A percentile compares a stretch with the other conserved stretches of the same genome.
phyloP scores from a whole-genome alignment of 331 rosid species.

The Cydonia oblonga region DNA sequence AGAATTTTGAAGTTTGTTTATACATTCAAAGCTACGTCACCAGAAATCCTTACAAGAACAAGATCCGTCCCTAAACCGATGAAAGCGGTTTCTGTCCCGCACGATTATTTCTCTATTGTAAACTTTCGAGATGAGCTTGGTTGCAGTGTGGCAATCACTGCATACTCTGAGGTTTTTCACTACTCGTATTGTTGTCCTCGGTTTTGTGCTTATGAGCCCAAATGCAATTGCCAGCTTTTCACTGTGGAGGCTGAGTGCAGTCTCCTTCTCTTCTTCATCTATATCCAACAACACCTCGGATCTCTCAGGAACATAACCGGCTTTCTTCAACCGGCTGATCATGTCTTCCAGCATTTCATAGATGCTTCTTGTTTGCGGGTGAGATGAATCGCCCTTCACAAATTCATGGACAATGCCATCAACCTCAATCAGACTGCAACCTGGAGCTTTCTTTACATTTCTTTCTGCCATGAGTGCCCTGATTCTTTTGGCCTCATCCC shows the following conservation, averaged over 20 bases:
- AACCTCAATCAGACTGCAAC: slow-evolving; percentile 14
- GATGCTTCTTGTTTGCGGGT: not conserved
- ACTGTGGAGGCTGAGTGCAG: slow-evolving; percentile 17
- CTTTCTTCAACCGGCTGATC: slow-evolving; percentile 11
- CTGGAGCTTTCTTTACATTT: slow-evolving; percentile 1
- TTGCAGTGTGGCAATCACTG: slow-evolving; percentile 16
- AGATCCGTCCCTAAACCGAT: slow-evolving; percentile 15
- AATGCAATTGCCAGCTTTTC: slow-evolving; percentile 23
- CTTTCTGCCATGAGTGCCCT: slow-evolving; percentile 12
- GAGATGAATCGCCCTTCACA: slow-evolving; percentile 13
- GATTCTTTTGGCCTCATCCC: slow-evolving; percentile 13
- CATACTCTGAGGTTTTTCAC: slow-evolving; percentile 20
- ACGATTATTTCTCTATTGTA: slow-evolving; percentile 11
- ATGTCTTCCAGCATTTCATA: slow-evolving; percentile 8
- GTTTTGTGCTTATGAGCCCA: slow-evolving; percentile 12
- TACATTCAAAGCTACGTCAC: not conserved
- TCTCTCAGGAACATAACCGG: slow-evolving; percentile 12
- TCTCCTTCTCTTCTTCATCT: slow-evolving; percentile 17
- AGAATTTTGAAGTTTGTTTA: not conserved
- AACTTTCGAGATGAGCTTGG: slow-evolving; percentile 18
- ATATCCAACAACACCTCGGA: slow-evolving; percentile 9
- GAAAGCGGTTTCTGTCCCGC: slow-evolving; percentile 9
- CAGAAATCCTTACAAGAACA: slow-evolving; percentile 20
- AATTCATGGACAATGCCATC: slow-evolving; percentile 15
- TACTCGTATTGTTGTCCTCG: slow-evolving; percentile 14